phyloP scores from a whole-genome alignment of 2,329 filamentous ascomycete species.

The Arthrobotrys entomopaga region DNA sequence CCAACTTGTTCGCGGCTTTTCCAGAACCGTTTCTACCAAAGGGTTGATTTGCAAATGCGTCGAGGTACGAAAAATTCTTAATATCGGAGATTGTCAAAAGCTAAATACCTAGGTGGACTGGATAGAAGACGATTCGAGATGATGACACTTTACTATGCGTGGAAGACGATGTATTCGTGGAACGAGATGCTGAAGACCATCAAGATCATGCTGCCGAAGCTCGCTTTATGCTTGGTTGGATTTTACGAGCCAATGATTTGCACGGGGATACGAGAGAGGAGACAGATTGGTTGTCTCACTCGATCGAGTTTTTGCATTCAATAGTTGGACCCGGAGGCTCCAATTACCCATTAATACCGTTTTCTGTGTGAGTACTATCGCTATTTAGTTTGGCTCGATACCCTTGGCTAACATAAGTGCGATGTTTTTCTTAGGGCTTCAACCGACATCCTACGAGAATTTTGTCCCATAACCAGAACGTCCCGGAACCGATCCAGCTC shows the following conservation, averaged over 20 bases:
- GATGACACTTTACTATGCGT: not conserved
- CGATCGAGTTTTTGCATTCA: not conserved
- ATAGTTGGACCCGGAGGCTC: no score
- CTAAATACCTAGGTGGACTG: no score
- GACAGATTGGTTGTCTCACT: not conserved
- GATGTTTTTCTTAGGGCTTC: not conserved
- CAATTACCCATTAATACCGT: no score
- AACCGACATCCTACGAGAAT: slow-evolving; percentile 7
- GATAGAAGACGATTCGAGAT: no score
- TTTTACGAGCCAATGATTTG: not conserved
- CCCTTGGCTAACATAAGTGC: no score
- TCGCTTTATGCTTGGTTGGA: slow-evolving; percentile 3
- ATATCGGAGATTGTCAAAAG: no score
- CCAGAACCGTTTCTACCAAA: no score
- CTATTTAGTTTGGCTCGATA: no score
- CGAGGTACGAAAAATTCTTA: no score
- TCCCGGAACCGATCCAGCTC: not conserved
- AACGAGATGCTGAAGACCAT: not conserved
- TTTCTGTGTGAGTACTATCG: no score
- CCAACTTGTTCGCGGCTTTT: no score
- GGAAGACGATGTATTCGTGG: slow-evolving; percentile 5
- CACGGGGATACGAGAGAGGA: slow-evolving; percentile 1
- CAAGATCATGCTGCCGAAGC: not conserved
- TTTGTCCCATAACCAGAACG: slow-evolving; percentile 9
- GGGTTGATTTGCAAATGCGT: no score